Conservation (phyloP, 2,329 filamentous ascomycete species). For the Colletotrichum sp. region DNA sequence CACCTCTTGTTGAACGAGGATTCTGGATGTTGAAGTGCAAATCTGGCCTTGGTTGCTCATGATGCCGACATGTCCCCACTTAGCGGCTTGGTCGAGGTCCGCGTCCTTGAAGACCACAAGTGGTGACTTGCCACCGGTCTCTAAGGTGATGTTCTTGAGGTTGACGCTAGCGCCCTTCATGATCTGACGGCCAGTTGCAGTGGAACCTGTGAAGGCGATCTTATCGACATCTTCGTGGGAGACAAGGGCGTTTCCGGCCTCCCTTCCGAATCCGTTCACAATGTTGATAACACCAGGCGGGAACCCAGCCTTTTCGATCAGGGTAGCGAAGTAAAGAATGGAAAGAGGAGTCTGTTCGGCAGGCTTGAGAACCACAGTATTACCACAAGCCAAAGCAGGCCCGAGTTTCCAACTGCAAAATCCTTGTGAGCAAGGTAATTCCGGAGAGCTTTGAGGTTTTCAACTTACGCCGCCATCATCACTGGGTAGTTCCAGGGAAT, state of each 20-base stretch:
- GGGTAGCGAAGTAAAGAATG: slow-evolving; percentile 67
- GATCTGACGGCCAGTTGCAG: slow-evolving; percentile 72
- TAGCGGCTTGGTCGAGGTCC: slow-evolving; percentile 71
- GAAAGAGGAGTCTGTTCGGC: slow-evolving; percentile 73
- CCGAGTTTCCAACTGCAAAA: slow-evolving; percentile 70
- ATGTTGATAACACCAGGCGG: slow-evolving; percentile 81
- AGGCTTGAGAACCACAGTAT: slow-evolving; percentile 68
- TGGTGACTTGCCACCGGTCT: slow-evolving; percentile 72
- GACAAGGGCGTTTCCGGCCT: slow-evolving; percentile 72
- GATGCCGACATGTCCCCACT: slow-evolving; percentile 56
- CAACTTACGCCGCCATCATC: slow-evolving; percentile 33
- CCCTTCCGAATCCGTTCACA: slow-evolving; percentile 72
- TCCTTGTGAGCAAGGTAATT: neutral
- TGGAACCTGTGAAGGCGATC: slow-evolving; percentile 81
- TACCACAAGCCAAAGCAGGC: slow-evolving; percentile 70
- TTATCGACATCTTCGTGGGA: slow-evolving; percentile 75
- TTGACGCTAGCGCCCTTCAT: slow-evolving; percentile 77
- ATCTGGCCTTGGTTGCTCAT: slow-evolving; percentile 70
- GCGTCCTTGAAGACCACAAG: slow-evolving; percentile 70
- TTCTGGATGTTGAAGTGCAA: slow-evolving; percentile 68
- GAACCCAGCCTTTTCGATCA: slow-evolving; percentile 77
- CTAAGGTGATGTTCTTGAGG: slow-evolving; percentile 70
- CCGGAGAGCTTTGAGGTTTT: neutral
- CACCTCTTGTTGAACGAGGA: slow-evolving; percentile 66
- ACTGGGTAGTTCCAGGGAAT: slow-evolving; percentile 80